phyloP scores from a whole-genome alignment of 2,329 filamentous ascomycete species.

The Coniochaeta sp. region DNA sequence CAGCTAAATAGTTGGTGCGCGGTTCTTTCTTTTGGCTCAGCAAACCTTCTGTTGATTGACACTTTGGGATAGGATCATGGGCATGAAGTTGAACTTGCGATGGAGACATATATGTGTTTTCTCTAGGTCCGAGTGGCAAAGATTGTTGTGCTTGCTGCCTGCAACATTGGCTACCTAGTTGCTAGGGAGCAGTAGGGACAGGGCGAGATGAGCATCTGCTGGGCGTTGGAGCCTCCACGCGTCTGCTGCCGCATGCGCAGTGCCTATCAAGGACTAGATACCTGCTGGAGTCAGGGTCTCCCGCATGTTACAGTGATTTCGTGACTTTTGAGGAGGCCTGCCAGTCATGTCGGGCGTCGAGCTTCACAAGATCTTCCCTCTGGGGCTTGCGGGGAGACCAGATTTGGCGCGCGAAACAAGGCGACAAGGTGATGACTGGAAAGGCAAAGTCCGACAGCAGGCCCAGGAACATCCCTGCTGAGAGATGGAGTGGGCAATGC shows the following conservation, averaged over 20 bases:
- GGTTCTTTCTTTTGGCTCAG: background rate
- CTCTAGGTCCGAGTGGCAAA: background rate
- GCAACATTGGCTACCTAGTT: background rate
- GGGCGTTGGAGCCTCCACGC: background rate
- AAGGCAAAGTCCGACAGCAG: background rate
- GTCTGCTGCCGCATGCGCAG: background rate
- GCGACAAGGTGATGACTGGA: background rate
- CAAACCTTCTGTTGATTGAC: background rate
- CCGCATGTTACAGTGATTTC: background rate
- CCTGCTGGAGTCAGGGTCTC: background rate
- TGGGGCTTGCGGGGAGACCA: background rate
- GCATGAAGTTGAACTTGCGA: background rate
- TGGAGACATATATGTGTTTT: conserved; percentile 3
- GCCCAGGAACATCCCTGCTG: background rate
- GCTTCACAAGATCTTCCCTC: background rate
- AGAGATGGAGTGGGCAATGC: background rate
- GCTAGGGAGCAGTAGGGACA: background rate
- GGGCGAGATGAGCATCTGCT: background rate
- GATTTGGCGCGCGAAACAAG: background rate
- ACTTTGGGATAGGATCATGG: background rate
- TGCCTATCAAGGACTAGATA: background rate
- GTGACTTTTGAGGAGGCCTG: background rate
- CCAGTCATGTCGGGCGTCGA: conserved; percentile 1
- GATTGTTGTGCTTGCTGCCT: background rate
- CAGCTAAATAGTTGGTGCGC: background rate